phyloP scores from a whole-genome alignment of 1,284 basidiomycete genomes.

The Naganishia cerealis region DNA sequence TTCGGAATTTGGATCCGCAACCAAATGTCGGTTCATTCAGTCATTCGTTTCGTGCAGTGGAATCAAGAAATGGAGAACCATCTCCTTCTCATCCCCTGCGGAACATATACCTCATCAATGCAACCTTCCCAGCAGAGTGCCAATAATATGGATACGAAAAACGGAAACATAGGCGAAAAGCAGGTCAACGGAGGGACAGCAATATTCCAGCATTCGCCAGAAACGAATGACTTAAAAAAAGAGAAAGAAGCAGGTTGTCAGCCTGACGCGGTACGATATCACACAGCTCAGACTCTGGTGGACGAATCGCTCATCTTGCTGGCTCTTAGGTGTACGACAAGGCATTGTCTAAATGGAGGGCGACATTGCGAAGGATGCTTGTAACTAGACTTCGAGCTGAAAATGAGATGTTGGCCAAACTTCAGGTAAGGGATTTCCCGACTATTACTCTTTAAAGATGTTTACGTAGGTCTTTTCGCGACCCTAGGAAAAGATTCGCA shows the following conservation, averaged over 20 bases:
- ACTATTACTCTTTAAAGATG: neutral
- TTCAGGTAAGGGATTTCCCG: slow-evolving; percentile 63
- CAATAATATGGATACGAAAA: neutral
- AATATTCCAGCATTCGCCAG: slow-evolving; percentile 38
- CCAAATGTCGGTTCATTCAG: neutral
- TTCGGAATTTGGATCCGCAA: slow-evolving; percentile 7
- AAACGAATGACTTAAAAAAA: slow-evolving; percentile 34
- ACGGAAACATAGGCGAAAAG: neutral
- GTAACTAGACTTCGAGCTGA: slow-evolving; percentile 65
- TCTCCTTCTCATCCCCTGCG: neutral
- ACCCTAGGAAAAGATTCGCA: slow-evolving; percentile 62
- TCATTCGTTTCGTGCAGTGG: neutral
- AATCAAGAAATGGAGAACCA: neutral
- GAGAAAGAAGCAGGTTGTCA: slow-evolving; percentile 51
- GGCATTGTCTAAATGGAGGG: slow-evolving; percentile 68
- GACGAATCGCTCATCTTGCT: neutral
- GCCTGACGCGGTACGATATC: slow-evolving; percentile 41
- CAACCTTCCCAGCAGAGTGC: neutral
- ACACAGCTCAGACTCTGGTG: neutral
- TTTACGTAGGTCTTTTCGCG: neutral
- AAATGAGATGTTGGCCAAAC: slow-evolving; percentile 64
- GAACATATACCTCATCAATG: neutral
- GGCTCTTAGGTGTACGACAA: slow-evolving; percentile 65
- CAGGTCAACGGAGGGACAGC: slow-evolving; percentile 31
- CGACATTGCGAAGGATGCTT: slow-evolving; percentile 63